Evolutionary conservation across 2,329 filamentous ascomycete genomes (phyloP).

Genomic region (Bimuria novae-zelandiae): DNA sequence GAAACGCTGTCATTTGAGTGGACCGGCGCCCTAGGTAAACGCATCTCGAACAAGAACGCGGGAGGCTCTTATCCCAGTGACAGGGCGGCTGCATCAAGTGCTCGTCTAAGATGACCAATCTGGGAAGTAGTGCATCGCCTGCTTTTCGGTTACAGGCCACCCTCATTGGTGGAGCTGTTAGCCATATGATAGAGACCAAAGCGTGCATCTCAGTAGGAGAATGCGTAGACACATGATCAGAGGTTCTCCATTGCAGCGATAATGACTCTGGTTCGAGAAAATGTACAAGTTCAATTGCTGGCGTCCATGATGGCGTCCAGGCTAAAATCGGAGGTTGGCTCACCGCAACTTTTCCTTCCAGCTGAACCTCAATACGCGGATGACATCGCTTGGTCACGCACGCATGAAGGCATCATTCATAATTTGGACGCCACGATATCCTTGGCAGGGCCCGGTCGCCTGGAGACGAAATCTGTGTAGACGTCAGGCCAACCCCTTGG

Average conservation of each 20-base stretch:
- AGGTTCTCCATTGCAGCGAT: slow-evolving; percentile 23
- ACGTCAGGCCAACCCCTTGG: slow-evolving; percentile 25
- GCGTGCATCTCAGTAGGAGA: slow-evolving; percentile 10
- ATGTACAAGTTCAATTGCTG: slow-evolving; percentile 21
- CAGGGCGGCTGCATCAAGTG: slow-evolving; percentile 24
- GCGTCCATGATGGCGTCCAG: slow-evolving; percentile 17
- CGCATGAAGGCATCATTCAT: slow-evolving; percentile 12
- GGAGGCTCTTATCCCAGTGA: slow-evolving; percentile 31
- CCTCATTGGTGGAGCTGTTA: slow-evolving; percentile 32
- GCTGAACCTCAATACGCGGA: slow-evolving; percentile 12
- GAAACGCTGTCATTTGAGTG: slow-evolving; percentile 21
- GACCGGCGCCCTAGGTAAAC: slow-evolving; percentile 17
- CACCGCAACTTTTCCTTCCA: slow-evolving; percentile 10
- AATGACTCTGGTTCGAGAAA: slow-evolving; percentile 17
- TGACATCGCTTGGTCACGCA: slow-evolving; percentile 20
- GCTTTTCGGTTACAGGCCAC: slow-evolving; percentile 24
- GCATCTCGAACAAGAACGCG: slow-evolving; percentile 21
- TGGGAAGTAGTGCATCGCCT: slow-evolving; percentile 27
- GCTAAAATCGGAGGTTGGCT: slow-evolving; percentile 19
- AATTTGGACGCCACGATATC: slow-evolving; percentile 15
- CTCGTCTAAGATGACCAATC: slow-evolving; percentile 38
- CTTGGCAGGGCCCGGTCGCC: slow-evolving; percentile 17
- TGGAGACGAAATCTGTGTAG: slow-evolving; percentile 32
- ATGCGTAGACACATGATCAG: slow-evolving; percentile 31
- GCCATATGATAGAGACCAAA: neutral